phyloP scores from a whole-genome alignment of 2,329 filamentous ascomycete genomes.

The Aspergillus sp. region DNA sequence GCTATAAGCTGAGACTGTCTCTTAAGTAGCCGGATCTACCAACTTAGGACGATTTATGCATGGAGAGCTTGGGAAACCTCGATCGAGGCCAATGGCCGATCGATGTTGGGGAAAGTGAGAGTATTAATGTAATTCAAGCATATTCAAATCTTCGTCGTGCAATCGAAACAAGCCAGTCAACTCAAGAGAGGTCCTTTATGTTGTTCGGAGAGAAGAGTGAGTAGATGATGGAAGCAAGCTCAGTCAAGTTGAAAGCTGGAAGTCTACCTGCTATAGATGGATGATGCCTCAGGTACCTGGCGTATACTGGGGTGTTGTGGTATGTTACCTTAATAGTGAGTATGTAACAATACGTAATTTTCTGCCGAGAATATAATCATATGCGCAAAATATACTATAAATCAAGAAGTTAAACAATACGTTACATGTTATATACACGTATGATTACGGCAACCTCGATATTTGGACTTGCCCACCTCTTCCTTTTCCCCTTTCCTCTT shows the following conservation, averaged over 20 bases:
- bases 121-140: not conserved
- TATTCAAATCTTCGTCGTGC: not conserved
- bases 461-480: not conserved
- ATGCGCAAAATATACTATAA: too few species aligned
- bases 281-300: not conserved
- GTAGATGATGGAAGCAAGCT: not conserved
- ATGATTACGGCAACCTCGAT: not conserved
- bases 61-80: not conserved
- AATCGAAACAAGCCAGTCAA: too few species aligned
- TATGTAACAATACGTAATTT: not conserved
- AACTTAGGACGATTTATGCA: not conserved
- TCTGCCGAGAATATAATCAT: not conserved
- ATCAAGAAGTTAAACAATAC: not conserved
- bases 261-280: not conserved
- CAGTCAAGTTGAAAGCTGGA: not conserved
- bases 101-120: not conserved
- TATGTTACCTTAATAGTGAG: not conserved
- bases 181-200: not conserved
- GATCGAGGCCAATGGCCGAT: not conserved
- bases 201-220: not conserved
- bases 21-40: not conserved
- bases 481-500: not conserved
- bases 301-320: not conserved
- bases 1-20: not conserved
- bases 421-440: not conserved